Percentiles rank a stretch among this genome's conserved stretches.
phyloP scores from a whole-genome alignment of 2,329 filamentous ascomycete genomes.

The Fusarium albosuccineum region DNA sequence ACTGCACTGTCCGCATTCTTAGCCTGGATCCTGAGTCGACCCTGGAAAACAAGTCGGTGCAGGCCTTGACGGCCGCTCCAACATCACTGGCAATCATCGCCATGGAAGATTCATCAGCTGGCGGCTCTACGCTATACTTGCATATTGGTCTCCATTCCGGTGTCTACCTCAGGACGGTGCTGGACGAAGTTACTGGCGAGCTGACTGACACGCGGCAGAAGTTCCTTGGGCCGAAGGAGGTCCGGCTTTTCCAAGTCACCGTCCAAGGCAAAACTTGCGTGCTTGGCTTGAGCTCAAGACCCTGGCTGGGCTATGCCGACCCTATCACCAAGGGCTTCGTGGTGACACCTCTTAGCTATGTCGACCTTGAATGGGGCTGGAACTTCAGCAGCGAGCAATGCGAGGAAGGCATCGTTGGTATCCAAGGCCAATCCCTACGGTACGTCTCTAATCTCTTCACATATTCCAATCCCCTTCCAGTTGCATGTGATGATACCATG shows the following conservation, averaged over 20 bases:
- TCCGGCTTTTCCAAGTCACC: slow-evolving; percentile 91
- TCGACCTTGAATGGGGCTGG: slow-evolving; percentile 91
- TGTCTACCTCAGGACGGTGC: slow-evolving; percentile 92
- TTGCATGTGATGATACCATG: slow-evolving; percentile 73
- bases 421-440: slow-evolving; percentile 89
- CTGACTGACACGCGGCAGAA: slow-evolving; percentile 94
- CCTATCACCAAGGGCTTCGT: slow-evolving; percentile 89
- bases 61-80: slow-evolving; percentile 90
- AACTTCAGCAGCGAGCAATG: slow-evolving; percentile 97
- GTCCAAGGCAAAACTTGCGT: slow-evolving; percentile 88
- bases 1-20: slow-evolving; percentile 93
- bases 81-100: slow-evolving; percentile 91
- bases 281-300: slow-evolving; percentile 88
- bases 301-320: slow-evolving; percentile 97
- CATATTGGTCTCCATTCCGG: slow-evolving; percentile 97
- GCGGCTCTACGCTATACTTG: slow-evolving; percentile 89
- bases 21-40: slow-evolving; percentile 92
- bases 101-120: slow-evolving; percentile 94
- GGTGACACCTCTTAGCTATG: slow-evolving; percentile 91
- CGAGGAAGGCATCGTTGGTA: slow-evolving; percentile 92
- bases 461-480: slow-evolving; percentile 50
- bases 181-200: slow-evolving; percentile 96
- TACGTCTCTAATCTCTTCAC: slow-evolving; percentile 61
- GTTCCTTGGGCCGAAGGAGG: slow-evolving; percentile 91
- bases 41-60: slow-evolving; percentile 92